These are phyloP conservation scores for Psilocybe cubensis DNA, from an alignment of 768 basidiomycete genomes.

Conservation along the genomic window DNA sequence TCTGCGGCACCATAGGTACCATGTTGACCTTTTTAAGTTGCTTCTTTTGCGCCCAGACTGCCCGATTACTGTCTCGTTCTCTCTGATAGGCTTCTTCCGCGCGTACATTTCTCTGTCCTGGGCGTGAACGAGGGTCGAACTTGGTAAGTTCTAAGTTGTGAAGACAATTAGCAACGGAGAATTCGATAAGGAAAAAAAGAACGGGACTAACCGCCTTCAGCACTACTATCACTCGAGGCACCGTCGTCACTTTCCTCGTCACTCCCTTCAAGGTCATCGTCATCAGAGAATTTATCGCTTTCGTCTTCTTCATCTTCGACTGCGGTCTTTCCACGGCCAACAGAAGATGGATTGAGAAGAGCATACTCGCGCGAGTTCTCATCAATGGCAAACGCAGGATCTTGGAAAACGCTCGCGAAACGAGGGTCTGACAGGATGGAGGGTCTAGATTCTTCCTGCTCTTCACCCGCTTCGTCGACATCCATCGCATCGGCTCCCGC, in stretches of 20 bases:
- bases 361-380: constrained; percentile 86
- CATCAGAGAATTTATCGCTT: constrained; percentile 69
- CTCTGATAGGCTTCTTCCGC: constrained; percentile 48
- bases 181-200: constrained; percentile 8
- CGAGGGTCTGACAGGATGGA: constrained; percentile 83
- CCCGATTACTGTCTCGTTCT: constrained; percentile 44
- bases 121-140: constrained; percentile 52
- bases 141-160: constrained; percentile 47
- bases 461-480: constrained; percentile 39
- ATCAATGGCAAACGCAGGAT: constrained; percentile 92
- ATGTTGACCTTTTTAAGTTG: constrained; percentile 58
- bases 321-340: constrained; percentile 71
- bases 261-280: constrained; percentile 43
- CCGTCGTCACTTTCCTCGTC: constrained; percentile 26
- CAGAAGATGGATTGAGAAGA: constrained; percentile 89
- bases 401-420: constrained; percentile 88
- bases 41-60: constrained; percentile 7
- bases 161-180: constrained; percentile 2
- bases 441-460: constrained; percentile 36
- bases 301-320: constrained; percentile 92
- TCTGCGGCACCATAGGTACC: constrained; percentile 62
- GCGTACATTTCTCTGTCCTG: constrained; percentile 51
- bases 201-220: constrained; percentile 50
- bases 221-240: constrained; percentile 48
- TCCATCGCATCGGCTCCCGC: constrained; percentile 37